phyloP scores from a whole-genome alignment of 78 protist genomes.

The Isochrysis galbana region DNA sequence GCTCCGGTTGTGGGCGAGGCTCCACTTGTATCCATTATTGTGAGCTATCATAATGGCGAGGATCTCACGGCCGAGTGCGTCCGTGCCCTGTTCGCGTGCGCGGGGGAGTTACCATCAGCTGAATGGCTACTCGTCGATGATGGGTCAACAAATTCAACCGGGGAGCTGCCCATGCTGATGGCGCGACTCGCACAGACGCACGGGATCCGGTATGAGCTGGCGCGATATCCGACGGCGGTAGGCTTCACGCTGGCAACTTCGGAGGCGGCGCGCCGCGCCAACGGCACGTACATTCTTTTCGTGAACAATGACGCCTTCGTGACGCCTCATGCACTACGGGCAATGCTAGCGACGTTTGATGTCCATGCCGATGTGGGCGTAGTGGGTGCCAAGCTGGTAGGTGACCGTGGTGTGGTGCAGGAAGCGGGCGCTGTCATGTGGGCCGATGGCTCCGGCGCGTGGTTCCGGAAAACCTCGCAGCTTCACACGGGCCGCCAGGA shows the following conservation, averaged over 20 bases:
- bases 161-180: neutral
- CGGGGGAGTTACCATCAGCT: neutral
- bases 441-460: neutral
- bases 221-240: neutral
- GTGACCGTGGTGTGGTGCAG: neutral
- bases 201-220: neutral
- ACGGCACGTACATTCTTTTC: neutral
- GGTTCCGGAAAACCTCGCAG: neutral
- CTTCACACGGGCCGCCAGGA: neutral
- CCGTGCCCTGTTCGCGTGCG: neutral
- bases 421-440: neutral
- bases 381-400: neutral
- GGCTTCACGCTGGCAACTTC: neutral
- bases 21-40: neutral
- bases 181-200: neutral
- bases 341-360: neutral
- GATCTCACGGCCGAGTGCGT: neutral
- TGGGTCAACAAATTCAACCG: neutral
- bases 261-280: slow-evolving; percentile 25
- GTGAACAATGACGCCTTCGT: slow-evolving; percentile 3
- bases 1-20: neutral
- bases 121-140: neutral
- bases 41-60: neutral
- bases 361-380: neutral
- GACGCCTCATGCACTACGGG: neutral